A percentile compares a stretch with the other conserved stretches of the same genome.
These are phyloP conservation scores for Trichoderma sp. DNA, from an alignment of 2,329 filamentous ascomycete genomes.

Conservation along the genomic window DNA sequence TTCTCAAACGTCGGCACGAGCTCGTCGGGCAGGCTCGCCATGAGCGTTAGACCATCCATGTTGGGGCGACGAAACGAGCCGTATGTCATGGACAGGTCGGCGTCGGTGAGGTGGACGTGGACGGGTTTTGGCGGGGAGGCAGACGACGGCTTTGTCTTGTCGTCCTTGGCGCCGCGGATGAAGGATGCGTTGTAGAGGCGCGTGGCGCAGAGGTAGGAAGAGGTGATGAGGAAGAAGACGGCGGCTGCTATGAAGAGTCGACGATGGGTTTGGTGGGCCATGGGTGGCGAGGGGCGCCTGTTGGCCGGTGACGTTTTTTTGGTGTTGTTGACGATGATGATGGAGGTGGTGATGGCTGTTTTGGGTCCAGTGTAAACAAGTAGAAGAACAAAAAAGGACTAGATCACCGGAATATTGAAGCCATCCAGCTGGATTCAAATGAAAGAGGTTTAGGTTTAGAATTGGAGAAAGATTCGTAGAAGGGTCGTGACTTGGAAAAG, in stretches of 20 bases:
- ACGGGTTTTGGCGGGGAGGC: background rate
- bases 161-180: background rate
- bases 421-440: background rate
- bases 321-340: background rate
- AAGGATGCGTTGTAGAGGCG: slow-evolving; percentile 29
- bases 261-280: slow-evolving; percentile 28
- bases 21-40: slow-evolving; percentile 31
- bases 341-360: slow-evolving; percentile 4
- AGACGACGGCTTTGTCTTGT: background rate
- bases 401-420: background rate
- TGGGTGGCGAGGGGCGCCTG: background rate
- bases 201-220: slow-evolving; percentile 34
- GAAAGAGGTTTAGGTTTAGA: no score
- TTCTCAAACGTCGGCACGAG: slow-evolving; percentile 36
- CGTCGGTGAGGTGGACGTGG: slow-evolving; percentile 25
- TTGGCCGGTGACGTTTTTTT: background rate
- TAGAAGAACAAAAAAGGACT: background rate
- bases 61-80: slow-evolving; percentile 39
- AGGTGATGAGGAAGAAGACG: slow-evolving; percentile 34
- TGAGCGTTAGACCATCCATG: slow-evolving; percentile 34
- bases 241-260: slow-evolving; percentile 32
- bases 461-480: background rate
- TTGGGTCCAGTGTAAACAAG: background rate
- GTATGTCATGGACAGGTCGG: slow-evolving; percentile 41
- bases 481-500: background rate